These are phyloP conservation scores for Pseudofabraea citricarpa DNA, from an alignment of 2,329 filamentous ascomycete species.

Conservation along the genomic window DNA sequence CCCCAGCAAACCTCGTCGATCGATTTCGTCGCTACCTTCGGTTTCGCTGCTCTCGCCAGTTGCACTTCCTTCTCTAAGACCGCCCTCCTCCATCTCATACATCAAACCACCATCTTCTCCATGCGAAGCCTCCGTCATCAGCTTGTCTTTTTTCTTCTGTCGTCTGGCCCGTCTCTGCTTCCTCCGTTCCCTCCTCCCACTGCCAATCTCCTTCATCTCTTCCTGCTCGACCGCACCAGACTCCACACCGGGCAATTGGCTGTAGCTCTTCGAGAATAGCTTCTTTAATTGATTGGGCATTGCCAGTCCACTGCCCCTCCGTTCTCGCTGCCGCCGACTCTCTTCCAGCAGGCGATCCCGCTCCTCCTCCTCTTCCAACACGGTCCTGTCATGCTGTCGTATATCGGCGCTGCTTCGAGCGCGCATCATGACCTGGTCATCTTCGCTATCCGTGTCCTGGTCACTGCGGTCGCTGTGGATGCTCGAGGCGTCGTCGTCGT, in stretches of 20 bases:
- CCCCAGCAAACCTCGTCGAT: constrained; percentile 45
- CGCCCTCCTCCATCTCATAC: constrained; percentile 87
- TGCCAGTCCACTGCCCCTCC: constrained; percentile 20
- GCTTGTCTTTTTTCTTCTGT: constrained; percentile 44
- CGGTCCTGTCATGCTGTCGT: constrained; percentile 62
- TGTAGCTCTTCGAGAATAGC: constrained; percentile 24
- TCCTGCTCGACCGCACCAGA: constrained; percentile 2
- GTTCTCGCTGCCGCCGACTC: constrained; percentile 40
- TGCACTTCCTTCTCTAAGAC: constrained; percentile 60
- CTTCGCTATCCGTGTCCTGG: constrained; percentile 72
- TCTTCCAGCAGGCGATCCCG: constrained; percentile 54
- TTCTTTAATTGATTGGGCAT: constrained; percentile 35
- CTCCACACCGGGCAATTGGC: constrained; percentile 26
- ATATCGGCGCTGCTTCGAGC: constrained; percentile 67
- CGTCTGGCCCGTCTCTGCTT: constrained; percentile 43
- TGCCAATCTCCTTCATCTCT: constrained; percentile 5
- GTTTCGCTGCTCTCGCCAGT: constrained; percentile 59
- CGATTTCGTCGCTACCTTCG: constrained; percentile 53
- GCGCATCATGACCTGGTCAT: constrained; percentile 62
- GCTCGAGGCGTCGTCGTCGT: constrained; percentile 53
- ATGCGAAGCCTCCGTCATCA: constrained; percentile 48
- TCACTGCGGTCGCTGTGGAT: constrained; percentile 59
- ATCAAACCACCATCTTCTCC: constrained; percentile 73
- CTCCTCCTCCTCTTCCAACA: constrained; percentile 74
- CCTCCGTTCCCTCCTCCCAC: constrained; percentile 33